Evolutionary conservation across 441 rosid species (phyloP).

Genomic region (Erodium moschatum): DNA sequence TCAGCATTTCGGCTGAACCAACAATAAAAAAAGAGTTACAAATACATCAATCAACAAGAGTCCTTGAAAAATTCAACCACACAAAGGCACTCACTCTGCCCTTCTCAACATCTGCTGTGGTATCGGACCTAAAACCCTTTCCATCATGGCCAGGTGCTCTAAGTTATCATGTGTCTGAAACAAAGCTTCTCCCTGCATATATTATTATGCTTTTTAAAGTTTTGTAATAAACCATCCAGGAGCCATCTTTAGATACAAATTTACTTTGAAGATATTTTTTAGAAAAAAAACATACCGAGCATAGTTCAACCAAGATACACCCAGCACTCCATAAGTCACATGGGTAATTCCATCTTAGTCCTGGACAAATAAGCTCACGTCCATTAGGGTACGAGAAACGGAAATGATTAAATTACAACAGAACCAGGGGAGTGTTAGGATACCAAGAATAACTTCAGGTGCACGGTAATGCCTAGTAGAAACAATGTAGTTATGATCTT

Average conservation of each 20-base stretch:
- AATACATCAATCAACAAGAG: background rate
- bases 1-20: constrained; percentile 57
- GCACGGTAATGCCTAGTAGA: constrained; percentile 94
- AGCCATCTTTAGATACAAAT: background rate
- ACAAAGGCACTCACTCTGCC: constrained; percentile 40
- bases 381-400: background rate
- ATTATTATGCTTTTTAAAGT: constrained; percentile 56
- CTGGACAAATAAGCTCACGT: constrained; percentile 23
- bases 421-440: no score
- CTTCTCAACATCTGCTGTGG: constrained; percentile 76
- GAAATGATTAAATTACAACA: no score
- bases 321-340: constrained; percentile 94
- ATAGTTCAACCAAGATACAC: constrained; percentile 82
- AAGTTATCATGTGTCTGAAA: constrained; percentile 89
- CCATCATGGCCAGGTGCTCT: constrained; percentile 97
- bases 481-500: constrained; percentile 76
- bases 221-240: background rate
- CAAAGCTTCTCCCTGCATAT: constrained; percentile 81
- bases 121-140: constrained; percentile 72
- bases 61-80: background rate
- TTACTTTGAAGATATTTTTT: background rate
- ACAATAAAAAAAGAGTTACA: background rate
- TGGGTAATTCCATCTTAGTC: constrained; percentile 91
- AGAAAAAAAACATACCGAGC: constrained; percentile 30
- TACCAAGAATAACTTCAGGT: constrained; percentile 86